These are phyloP conservation scores for Globisporangium paddicum DNA, from an alignment of 352 stramenopile genomes.

Conservation along the genomic window DNA sequence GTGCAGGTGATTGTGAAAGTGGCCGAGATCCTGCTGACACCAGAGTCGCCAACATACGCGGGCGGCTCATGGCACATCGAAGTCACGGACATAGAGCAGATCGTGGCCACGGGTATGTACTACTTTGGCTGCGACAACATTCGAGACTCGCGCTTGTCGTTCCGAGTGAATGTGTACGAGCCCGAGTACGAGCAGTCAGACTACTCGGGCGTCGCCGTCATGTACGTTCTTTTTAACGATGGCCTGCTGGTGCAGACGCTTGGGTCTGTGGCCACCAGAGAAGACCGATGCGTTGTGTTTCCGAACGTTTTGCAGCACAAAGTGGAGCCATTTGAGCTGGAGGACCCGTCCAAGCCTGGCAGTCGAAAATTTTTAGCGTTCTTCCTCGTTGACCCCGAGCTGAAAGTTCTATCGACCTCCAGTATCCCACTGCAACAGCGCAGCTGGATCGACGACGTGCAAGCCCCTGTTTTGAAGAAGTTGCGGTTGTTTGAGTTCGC, in stretches of 20 bases:
- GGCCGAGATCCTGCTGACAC: constrained; percentile 41
- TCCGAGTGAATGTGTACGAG: constrained; percentile 26
- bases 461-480: constrained; percentile 7
- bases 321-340: constrained; percentile 41
- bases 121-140: constrained; percentile 53
- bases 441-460: constrained; percentile 20
- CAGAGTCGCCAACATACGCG: constrained; percentile 28
- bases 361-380: constrained; percentile 42
- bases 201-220: constrained; percentile 18
- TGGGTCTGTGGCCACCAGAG: constrained; percentile 16
- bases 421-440: constrained; percentile 37
- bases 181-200: constrained; percentile 28
- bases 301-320: constrained; percentile 39
- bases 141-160: constrained; percentile 29
- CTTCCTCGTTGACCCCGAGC: constrained; percentile 37
- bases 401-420: constrained; percentile 24
- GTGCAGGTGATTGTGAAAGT: constrained; percentile 50
- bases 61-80: constrained; percentile 50
- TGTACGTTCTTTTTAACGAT: constrained; percentile 24
- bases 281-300: constrained; percentile 32
- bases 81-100: constrained; percentile 33
- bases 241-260: constrained; percentile 20
- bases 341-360: constrained; percentile 24
- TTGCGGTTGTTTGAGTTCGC: constrained; percentile 12
- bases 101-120: constrained; percentile 42